Base-by-base conservation (phyloP, 2,329 filamentous ascomycete species). In the Fusarium verticillioides region DNA sequence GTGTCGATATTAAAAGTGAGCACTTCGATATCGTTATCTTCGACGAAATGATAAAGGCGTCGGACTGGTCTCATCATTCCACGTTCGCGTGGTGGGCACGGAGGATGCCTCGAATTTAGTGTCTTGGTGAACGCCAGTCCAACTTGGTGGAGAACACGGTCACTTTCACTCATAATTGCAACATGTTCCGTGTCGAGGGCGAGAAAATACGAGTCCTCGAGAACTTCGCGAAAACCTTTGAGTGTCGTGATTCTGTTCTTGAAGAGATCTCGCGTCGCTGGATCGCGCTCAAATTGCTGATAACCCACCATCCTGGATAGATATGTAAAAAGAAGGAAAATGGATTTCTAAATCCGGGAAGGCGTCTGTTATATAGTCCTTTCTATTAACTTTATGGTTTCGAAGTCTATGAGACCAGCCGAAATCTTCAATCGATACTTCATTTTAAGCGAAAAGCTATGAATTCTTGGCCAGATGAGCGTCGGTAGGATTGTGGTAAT, bases 131-230 rank as follows among this genome's bases (percentile, higher is more conserved):
- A 72, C 15, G 70, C 67, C 2, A 75, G 26, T 9, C 64, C 67
- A n/a, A 75, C 72, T 37, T 75, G 72, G 28, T 68, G 57, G 39
- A 75, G 67, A 21, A 73, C 26, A 15, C 64, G 72, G 32, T 68
- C 70, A 2, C 37, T 23, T 9, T 1, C 16, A 4, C 37, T 89
- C 0, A 90, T 91, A 74, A 89, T 91, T 12, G 89, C 89, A 8
- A 92, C 89, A 0, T 90, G 88, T 0, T 90, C 90, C 0, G 87
- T 88, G 78, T 89, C 52, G 8, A 56, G 9, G 1, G 52, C 37
- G 10, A 56, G 4, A 23, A 47, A 90, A 86, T 68, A 91, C 90
- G 79, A 90, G 26, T 5, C 3, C 3, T 37, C 21, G 11, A 30
- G 3, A 16, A 50, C 3, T n/a, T 49, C 2, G 15, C 9, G 40